Evolutionary conservation across 1,284 basidiomycete species (phyloP), one percentile per base, ranked within the genome.

Genomic region (Ganoderma boninense): DNA sequence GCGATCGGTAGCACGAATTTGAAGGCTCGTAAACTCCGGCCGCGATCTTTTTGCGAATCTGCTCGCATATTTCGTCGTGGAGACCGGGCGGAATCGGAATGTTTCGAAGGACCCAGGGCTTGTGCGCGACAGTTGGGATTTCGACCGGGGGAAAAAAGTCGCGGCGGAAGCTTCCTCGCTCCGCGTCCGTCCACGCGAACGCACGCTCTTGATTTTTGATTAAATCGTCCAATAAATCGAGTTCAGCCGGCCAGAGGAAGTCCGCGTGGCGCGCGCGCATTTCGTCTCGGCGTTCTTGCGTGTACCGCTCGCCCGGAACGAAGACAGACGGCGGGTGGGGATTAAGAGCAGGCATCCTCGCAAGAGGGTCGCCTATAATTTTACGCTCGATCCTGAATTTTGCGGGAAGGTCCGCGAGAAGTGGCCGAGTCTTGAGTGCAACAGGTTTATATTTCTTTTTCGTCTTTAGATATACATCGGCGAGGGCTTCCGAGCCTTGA

Each of bases 391-490:
- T 81, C 11, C 80, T 67, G 52, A 80, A 84, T 20, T 80, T 67
- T 16, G 80, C 77, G 0, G 77, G 80, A 8, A 80, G 63, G 0
- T 73, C 70, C 1, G 73, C 70, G 4, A 73, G 70, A 0, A 83
- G 72, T 0, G 82, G 82, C 44, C 74, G 65, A 14, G 78, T 71
- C 65, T 81, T 81, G 16, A 69, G 56, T 0, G 78, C 78, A 3
- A 83, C 82, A 0, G 79, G 82, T 62, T 84, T 83, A 73, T 84
- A 84, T 71, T 82, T 82, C 52, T 79, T 78, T 74, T 2, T 75
- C 8, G 67, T 52, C 6, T n/a, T 4, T 0, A 52, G 23, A 23
- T 23, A 26, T 23, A 23, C n/a, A 6, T 26, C 49, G 14, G n/a
- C 13, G 10, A 7, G 46, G 14, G 11, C n/a, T n/a, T n/a, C n/a